Evolutionary conservation across 306 rosid genomes (phyloP), one percentile per base, ranked within the genome.

Genomic region (Purshia tridentata): DNA sequence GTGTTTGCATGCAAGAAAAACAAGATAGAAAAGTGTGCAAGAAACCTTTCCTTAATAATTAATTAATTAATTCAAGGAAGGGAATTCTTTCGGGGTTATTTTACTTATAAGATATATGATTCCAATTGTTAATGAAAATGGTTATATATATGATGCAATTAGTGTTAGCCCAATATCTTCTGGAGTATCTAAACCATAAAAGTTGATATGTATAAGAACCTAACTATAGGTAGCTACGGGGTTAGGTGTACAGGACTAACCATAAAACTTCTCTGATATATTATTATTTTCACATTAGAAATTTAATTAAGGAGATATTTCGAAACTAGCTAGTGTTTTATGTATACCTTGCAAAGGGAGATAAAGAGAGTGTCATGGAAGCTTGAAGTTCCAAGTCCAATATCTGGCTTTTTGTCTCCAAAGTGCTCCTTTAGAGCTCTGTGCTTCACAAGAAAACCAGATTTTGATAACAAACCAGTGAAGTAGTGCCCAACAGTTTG

Each of bases 311-410:
- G 46, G 50, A 18, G 12, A 65, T 12, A 54, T n/a, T 45, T 37
- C 18, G 37, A 15, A 14, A 41, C 13, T 23, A 8, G 47, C 18
- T 5, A 52, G 23, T 41, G 20, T 74, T 52, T 4, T 44, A 29
- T 41, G 51, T 19, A 65, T 86, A 92, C 97, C 98, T 93, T 86
- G 90, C 98, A 90, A 46, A 77, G 84, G 42, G 97, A 90, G 56
- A 90, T 65, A 69, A 90, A 85, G 75, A 79, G 91, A 76, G 79
- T 88, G 37, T 93, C 93, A 72, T 83, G 82, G 48, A 82, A 76
- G 82, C 82, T 72, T 4, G 88, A 76, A 72, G 82, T 85, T 74
- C 96, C 97, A 49, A 93, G 83, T 0, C 97, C 98, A 66, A 93
- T 45, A 75, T 90, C 93, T 45, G 93, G 98, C 65, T 45, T 87